Percentiles rank a stretch among this genome's conserved stretches.
Conservation (phyloP, 1,284 basidiomycete genomes). For the Leccinum angustisporum region DNA sequence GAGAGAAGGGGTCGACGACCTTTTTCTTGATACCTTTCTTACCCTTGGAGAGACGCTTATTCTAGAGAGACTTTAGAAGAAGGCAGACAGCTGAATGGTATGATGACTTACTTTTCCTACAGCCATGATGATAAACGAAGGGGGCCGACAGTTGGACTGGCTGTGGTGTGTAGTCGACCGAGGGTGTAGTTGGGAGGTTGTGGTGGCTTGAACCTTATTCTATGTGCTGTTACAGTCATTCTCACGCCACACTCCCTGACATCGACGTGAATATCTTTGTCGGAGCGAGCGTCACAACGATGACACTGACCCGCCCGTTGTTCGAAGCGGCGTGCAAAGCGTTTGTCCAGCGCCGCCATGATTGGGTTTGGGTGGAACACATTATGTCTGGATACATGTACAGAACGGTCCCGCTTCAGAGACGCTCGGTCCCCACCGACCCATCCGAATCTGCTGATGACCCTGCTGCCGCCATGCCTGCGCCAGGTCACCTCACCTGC, state of each 20-base stretch:
- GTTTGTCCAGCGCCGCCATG: constrained; percentile 43
- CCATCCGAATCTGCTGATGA: constrained; percentile 35
- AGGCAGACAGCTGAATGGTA: background rate
- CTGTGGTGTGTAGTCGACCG: constrained; percentile 40
- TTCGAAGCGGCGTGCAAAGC: constrained; percentile 63
- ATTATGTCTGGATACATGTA: constrained; percentile 52
- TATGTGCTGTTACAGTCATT: constrained; percentile 46
- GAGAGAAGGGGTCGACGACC: constrained; percentile 99
- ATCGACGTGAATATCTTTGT: no score
- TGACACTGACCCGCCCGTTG: constrained; percentile 44
- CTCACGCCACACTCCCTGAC: constrained; percentile 46
- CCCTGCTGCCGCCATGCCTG: constrained; percentile 19
- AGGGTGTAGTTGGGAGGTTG: constrained; percentile 9
- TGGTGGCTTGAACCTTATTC: constrained; percentile 46
- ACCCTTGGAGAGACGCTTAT: constrained; percentile 99
- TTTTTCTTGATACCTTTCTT: constrained; percentile 99
- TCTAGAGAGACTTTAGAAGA: constrained; percentile 41
- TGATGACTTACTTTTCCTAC: constrained; percentile 78
- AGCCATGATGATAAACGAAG: constrained; percentile 68
- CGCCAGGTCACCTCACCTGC: constrained; percentile 38
- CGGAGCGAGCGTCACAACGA: constrained; percentile 1
- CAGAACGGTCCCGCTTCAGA: constrained; percentile 31
- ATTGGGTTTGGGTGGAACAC: constrained; percentile 61
- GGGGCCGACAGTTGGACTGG: constrained; percentile 50
- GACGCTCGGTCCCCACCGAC: constrained; percentile 5